phyloP scores from a whole-genome alignment of 1,139 yeast genomes.

The Debaryomycetaceae sp. region DNA sequence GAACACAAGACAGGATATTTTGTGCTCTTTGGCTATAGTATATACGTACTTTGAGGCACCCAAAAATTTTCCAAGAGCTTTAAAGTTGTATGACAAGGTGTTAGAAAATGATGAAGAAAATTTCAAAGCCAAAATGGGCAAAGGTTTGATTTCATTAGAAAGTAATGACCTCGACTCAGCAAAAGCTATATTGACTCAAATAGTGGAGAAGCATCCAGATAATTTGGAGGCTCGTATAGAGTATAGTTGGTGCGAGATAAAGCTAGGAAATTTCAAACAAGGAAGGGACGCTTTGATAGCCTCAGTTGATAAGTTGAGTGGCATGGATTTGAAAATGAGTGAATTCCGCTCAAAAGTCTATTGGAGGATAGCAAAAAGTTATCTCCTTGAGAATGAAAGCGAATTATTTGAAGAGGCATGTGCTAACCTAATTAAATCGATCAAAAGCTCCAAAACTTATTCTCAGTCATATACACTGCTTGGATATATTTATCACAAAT shows the following conservation, averaged over 20 bases:
- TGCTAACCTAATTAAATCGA: conserved; percentile 54
- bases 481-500: conserved; percentile 64
- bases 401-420: conserved; percentile 41
- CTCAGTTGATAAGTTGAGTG: conserved; percentile 44
- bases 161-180: conserved; percentile 59
- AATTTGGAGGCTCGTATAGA: conserved; percentile 65
- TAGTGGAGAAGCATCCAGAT: conserved; percentile 47
- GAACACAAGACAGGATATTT: conserved; percentile 56
- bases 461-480: conserved; percentile 80
- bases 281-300: conserved; percentile 54
- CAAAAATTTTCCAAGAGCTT: conserved; percentile 73
- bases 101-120: conserved; percentile 43
- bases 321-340: conserved; percentile 48
- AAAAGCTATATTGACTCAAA: conserved; percentile 45
- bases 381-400: conserved; percentile 18
- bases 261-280: conserved; percentile 42
- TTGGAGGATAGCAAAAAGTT: conserved; percentile 74
- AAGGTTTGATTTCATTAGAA: conserved; percentile 73
- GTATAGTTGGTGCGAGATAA: conserved; percentile 74
- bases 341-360: conserved; percentile 58
- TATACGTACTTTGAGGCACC: conserved; percentile 90
- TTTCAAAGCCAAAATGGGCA: conserved; percentile 70
- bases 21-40: conserved; percentile 67
- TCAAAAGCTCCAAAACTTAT: conserved; percentile 59
- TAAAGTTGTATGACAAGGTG: conserved; percentile 65